Evolutionary conservation across 208 protist species (phyloP).

Genomic region (Strigomonas culicis): DNA sequence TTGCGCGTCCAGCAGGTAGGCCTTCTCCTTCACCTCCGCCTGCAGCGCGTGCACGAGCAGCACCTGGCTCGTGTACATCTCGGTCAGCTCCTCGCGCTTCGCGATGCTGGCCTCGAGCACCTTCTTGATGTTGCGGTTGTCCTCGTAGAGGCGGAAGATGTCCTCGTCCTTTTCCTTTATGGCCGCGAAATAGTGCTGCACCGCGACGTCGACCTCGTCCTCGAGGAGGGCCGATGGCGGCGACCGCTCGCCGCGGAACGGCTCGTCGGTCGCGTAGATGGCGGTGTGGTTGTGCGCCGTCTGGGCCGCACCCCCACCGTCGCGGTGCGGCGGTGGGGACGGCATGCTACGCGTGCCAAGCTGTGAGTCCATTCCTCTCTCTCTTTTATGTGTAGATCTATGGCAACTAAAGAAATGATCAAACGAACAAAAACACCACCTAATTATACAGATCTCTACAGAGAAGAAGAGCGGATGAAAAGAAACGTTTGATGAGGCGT

Average conservation of each 20-base stretch:
- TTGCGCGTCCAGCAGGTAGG: slow-evolving; percentile 42
- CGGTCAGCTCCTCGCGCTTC: slow-evolving; percentile 44
- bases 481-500: neutral
- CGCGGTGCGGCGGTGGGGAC: no score
- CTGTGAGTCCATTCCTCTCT: no score
- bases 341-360: no score
- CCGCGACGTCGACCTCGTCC: slow-evolving; percentile 51
- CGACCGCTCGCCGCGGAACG: no score
- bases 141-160: slow-evolving; percentile 64
- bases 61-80: slow-evolving; percentile 22
- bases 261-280: no score
- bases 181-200: slow-evolving; percentile 68
- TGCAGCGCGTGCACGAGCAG: slow-evolving; percentile 41
- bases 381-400: no score
- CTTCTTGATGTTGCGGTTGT: slow-evolving; percentile 64
- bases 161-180: slow-evolving; percentile 73
- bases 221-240: no score
- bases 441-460: no score
- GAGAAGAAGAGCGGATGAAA: neutral
- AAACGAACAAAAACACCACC: no score
- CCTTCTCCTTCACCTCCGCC: slow-evolving; percentile 53
- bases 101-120: slow-evolving; percentile 42
- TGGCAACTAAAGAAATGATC: no score
- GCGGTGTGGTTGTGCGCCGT: no score
- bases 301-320: no score